Evolutionary conservation across 495 filamentous ascomycete genomes (phyloP), one percentile per base, ranked within the genome.

Genomic region (Penicillium ucsense): DNA sequence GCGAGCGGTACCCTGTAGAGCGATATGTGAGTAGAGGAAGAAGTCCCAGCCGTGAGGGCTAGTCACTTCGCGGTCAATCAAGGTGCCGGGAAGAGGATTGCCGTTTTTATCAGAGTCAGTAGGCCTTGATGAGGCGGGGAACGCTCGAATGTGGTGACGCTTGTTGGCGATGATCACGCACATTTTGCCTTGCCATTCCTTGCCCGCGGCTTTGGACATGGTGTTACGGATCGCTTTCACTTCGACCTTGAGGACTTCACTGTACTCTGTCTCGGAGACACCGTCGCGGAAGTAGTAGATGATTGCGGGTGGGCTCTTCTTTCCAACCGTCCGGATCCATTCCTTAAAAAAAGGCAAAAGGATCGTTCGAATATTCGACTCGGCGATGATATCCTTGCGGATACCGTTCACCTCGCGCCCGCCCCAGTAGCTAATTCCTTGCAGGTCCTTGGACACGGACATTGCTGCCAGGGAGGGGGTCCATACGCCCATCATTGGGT

Each of bases 271-370:
- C 48, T 92, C 86, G 2, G 85, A 89, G 4, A 96, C 88, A 57
- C 92, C 92, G 56, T 98, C 92, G 11, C 92, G 90, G 70, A 96
- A 84, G 64, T 95, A 97, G 61, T 94, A 86, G 45, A 98, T 74
- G 33, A 88, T 75, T 35, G 76, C 41, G 0, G 89, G 88, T 4
- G 64, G 49, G 2, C 54, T 45, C 3, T 74, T 70, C 4, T 65
- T 52, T 10, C 72, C 72, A 38, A 82, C 68, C n/a, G 70, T 77
- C 1, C 54, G 38, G 32, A 75, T 71, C 83, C 88, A 98, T 31
- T 75, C 60, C 11, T 67, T 66, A 8, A 87, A 59, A 31, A 94
- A 66, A 4, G 74, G 78, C 0, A 61, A 64, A 5, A 95, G 59
- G 65, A 90, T 82, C 3, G 53, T 51, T 5, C 78, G 61, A 47